Conservation (phyloP, 1,139 yeast species). For the Debaryomyces robertsiae region DNA sequence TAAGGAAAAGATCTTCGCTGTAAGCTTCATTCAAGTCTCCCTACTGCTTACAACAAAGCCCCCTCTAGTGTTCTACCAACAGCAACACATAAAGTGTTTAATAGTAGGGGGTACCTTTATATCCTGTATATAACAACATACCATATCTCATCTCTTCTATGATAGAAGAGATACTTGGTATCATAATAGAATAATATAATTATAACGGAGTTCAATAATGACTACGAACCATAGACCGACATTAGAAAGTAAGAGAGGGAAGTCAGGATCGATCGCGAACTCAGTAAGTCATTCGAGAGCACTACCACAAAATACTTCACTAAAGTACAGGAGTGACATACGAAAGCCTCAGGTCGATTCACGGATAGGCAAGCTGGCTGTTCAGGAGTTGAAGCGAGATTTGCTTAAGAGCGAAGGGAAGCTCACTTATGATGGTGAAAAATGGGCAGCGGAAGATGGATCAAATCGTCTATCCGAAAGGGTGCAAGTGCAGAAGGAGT, state of each 20-base stretch:
- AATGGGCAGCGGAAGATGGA: conserved; percentile 4
- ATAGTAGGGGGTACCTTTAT: too few species aligned
- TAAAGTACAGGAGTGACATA: conserved; percentile 58
- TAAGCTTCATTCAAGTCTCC: too few species aligned
- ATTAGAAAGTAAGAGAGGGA: conserved; percentile 82
- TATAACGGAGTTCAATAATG: conserved; percentile 40
- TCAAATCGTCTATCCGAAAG: not conserved
- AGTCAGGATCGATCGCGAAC: conserved; percentile 40
- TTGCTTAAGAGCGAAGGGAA: conserved; percentile 11
- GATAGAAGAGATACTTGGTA: too few species aligned
- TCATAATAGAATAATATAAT: too few species aligned
- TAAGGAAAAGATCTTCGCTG: too few species aligned
- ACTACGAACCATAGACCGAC: conserved; percentile 92
- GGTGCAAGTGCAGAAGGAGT: conserved; percentile 5
- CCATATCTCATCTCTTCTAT: too few species aligned
- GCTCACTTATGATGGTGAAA: conserved; percentile 7
- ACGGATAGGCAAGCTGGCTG: conserved; percentile 23
- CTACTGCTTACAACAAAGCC: too few species aligned
- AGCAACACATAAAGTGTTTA: too few species aligned
- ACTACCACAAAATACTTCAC: conserved; percentile 67
- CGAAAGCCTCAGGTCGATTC: conserved; percentile 25
- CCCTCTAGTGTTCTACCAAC: too few species aligned
- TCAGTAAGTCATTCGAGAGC: conserved; percentile 67
- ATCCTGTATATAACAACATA: too few species aligned
- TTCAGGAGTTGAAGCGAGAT: conserved; percentile 30